Evolutionary conservation across 306 rosid species (phyloP), one percentile per base, ranked within the genome.

Genomic region (Styphnolobium japonicum): DNA sequence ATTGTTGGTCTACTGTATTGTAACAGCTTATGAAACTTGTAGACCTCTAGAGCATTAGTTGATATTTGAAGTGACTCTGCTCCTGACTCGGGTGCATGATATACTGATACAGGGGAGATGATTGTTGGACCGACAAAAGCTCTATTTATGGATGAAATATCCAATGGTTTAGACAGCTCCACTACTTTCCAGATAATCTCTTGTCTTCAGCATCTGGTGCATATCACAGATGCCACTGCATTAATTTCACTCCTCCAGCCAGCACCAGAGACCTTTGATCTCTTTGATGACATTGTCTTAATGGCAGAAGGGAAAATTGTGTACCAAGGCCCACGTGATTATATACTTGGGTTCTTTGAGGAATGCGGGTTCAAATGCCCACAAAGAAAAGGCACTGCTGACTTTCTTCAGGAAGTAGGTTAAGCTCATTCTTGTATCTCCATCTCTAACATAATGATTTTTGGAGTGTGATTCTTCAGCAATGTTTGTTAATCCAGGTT

Each of bases 111-210:
- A 86, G 92, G 89, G 40, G 96, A 91, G 74, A 89, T 91, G 81
- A 84, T 87, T 11, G 83, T 91, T 43, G 88, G 93, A 27, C 93
- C 90, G 29, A 85, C 75, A 25, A 91, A 76, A 78, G 88, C 86
- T 14, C 73, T 91, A 10, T 85, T 91, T 14, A 91, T 91, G 96
- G 96, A 89, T 58, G 96, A 91, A 76, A 91, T 91, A 85, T 89
- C 93, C 42, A 91, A 81, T 67, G 96, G 96, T 14, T 76, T 91
- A 67, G 96, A 91, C 82, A 91, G 96, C 85, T 89, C 96, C 70
- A 91, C 93, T 1, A 80, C 93, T 7, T 84, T 85, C 76, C 91
- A 91, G 75, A 87, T 91, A 39, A 78, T 85, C 33, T 79, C 88
- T 19, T 88, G 86, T 67, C 73, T 88, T 36, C 88, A 85, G 61